These are phyloP conservation scores for Protomyces gravidus DNA, from an alignment of 1,139 yeast genomes.

Conservation along the genomic window DNA sequence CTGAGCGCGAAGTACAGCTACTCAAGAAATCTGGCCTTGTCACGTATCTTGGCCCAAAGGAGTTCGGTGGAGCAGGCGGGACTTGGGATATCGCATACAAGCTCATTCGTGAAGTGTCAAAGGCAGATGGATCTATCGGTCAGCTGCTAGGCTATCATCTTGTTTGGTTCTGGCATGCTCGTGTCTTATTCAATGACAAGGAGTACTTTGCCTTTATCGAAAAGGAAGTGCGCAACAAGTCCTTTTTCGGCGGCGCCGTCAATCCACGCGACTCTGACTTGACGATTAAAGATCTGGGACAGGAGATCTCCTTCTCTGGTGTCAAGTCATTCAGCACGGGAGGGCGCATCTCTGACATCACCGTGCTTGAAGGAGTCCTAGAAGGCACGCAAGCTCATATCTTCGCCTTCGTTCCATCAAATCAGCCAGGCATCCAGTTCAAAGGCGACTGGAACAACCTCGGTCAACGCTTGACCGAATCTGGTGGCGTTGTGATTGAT, in stretches of 20 bases:
- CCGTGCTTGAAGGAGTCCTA: background rate
- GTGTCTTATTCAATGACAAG: background rate
- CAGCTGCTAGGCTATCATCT: conserved; percentile 3
- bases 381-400: background rate
- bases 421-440: conserved; percentile 4
- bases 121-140: conserved; percentile 1
- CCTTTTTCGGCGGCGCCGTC: conserved; percentile 1
- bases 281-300: background rate
- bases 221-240: background rate
- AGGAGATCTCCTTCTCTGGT: background rate
- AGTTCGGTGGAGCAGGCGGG: conserved; percentile 8
- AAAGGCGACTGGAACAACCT: conserved; percentile 7
- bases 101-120: conserved; percentile 2
- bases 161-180: conserved; percentile 4
- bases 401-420: background rate
- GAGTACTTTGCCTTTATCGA: background rate
- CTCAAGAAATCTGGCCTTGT: conserved; percentile 6
- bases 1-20: background rate
- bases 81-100: conserved; percentile 4
- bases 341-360: background rate
- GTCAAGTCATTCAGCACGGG: background rate
- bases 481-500: conserved; percentile 2
- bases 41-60: background rate
- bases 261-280: conserved; percentile 1
- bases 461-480: conserved; percentile 1